A percentile compares a stretch with the other conserved stretches of the same genome.
Evolutionary conservation across 1,139 yeast genomes (phyloP).

Genomic region (Yamadazyma diddensiae): DNA sequence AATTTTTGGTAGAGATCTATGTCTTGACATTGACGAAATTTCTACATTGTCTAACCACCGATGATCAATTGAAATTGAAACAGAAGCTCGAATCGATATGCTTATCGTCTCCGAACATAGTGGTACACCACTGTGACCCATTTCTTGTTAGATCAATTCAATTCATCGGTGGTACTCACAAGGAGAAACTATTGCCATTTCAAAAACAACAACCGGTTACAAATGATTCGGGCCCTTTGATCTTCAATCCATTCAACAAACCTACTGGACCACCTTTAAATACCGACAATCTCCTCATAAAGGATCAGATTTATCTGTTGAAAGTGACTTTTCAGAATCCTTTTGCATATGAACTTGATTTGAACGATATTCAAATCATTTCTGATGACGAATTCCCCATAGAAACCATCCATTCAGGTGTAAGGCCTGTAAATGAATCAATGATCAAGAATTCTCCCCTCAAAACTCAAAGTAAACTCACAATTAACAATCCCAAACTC

Average conservation of each 20-base stretch:
- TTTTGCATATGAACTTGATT: constrained; percentile 67
- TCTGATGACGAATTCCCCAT: constrained; percentile 26
- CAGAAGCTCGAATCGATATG: constrained; percentile 25
- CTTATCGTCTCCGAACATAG: constrained; percentile 14
- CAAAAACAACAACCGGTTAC: constrained; percentile 21
- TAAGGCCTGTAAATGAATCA: constrained; percentile 3
- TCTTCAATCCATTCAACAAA: constrained; percentile 34
- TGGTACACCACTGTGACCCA: constrained; percentile 67
- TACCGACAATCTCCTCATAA: constrained; percentile 41
- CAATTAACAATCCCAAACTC: constrained; percentile 12
- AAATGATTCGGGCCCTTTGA: constrained; percentile 11
- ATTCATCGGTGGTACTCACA: constrained; percentile 22
- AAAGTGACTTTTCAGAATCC: constrained; percentile 72
- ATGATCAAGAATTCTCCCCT: constrained; percentile 1
- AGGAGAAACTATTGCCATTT: constrained; percentile 34
- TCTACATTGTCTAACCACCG: constrained; percentile 42
- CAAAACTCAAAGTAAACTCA: constrained; percentile 8
- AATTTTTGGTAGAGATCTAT: constrained; percentile 46
- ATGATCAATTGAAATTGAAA: constrained; percentile 34
- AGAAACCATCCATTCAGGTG: constrained; percentile 23
- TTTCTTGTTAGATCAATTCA: constrained; percentile 54
- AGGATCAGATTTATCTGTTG: constrained; percentile 55
- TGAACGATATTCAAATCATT: constrained; percentile 50
- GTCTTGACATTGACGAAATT: constrained; percentile 54
- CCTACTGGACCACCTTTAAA: constrained; percentile 14